Base-by-base conservation (phyloP, 441 rosid genomes). In the Pelargonium exstipulatum region DNA sequence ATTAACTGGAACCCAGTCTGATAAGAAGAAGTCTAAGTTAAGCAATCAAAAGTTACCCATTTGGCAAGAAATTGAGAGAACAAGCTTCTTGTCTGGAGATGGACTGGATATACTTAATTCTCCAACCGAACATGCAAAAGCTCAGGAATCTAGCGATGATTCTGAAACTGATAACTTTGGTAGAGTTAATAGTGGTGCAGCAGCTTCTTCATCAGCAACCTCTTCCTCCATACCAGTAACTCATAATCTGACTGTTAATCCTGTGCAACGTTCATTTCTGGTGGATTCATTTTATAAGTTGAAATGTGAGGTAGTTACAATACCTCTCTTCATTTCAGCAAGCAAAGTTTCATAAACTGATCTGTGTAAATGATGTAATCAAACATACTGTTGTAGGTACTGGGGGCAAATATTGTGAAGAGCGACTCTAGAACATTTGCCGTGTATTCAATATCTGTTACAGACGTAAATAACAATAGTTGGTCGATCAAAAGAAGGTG, bases 401-500 rank as follows among this genome's bases (percentile, higher is more conserved):
- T 87, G 86, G 99, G 97, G 74, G 97, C 98, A 71, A 95, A 95
- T 85, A 87, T 91, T 80, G 99, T 92, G 83, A 86, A 82, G 84
- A 86, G 98, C 81, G 87, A 86, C 75, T 91, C 98, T 63, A 91
- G 77, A 83, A 86, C 86, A 58, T 92, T 95, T 86, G 90, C 99
- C 51, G 97, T 95, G 69, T 95, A 95, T 78, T 93, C 98, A 73
- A 71, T 95, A 78, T 83, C 98, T 69, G 99, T 91, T 69, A 80
- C 96, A 17, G 98, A 92, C 83, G 88, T 85, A 77, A 84, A 87
- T 74, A 85, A 76, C 74, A 87, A 91, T 82, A 83, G 89, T 79
- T 95, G 99, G 99, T 92, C 98, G 14, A 90, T 95, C 86, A 95
- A 95, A 86, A 83, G 99, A 88, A 95, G 99, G 99, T 95, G 77